Percentiles rank a stretch among this genome's conserved stretches.
Conservation (phyloP, 805 yeast species). For the Lachancea lanzarotensis region DNA sequence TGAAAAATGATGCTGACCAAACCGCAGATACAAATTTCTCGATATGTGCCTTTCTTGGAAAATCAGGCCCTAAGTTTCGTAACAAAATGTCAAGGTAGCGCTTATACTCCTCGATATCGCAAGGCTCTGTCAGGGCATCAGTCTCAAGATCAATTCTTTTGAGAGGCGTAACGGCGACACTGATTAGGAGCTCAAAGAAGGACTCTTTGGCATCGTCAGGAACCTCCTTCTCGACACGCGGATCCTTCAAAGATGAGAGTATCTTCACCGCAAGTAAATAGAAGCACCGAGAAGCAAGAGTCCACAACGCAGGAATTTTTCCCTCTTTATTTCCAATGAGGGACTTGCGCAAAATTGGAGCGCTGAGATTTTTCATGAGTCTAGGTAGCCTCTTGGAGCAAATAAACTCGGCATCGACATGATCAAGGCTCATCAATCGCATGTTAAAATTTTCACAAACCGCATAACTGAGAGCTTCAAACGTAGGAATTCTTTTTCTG, state of each 20-base stretch:
- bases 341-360: slow-evolving; percentile 42
- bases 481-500: slow-evolving; percentile 49
- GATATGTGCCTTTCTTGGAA: slow-evolving; percentile 31
- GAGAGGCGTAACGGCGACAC: slow-evolving; percentile 27
- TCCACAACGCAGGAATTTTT: slow-evolving; percentile 44
- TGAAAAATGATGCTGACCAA: slow-evolving; percentile 55
- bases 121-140: slow-evolving; percentile 35
- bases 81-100: slow-evolving; percentile 38
- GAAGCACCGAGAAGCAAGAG: slow-evolving; percentile 40
- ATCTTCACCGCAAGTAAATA: slow-evolving; percentile 29
- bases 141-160: slow-evolving; percentile 21
- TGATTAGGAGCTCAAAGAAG: slow-evolving; percentile 26
- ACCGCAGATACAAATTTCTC: slow-evolving; percentile 42
- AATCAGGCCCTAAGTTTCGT: slow-evolving; percentile 32
- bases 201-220: slow-evolving; percentile 9
- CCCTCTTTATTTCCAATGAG: slow-evolving; percentile 22
- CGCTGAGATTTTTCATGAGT: slow-evolving; percentile 45
- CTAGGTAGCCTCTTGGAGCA: slow-evolving; percentile 42
- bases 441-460: slow-evolving; percentile 38
- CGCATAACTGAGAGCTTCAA: slow-evolving; percentile 49
- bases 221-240: background rate
- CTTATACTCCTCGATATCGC: slow-evolving; percentile 42
- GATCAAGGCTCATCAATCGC: slow-evolving; percentile 31
- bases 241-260: slow-evolving; percentile 9
- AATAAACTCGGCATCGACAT: slow-evolving; percentile 33